phyloP scores from a whole-genome alignment of 2,329 filamentous ascomycete species.

The Curvularia spicifera region DNA sequence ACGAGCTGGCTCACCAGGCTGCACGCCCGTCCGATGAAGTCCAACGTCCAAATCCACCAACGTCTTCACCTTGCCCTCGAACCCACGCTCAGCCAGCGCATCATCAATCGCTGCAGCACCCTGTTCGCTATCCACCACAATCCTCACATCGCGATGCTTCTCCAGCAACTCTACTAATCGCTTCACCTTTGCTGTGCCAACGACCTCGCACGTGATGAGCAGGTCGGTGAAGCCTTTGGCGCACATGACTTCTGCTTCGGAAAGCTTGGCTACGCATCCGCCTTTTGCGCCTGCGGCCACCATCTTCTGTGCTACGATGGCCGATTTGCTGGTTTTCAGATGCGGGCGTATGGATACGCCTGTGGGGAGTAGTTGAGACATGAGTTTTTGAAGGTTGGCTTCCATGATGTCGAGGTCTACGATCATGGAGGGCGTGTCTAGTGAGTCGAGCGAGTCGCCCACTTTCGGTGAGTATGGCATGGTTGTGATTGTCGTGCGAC shows the following conservation, averaged over 20 bases:
- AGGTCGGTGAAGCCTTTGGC: slow-evolving; percentile 57
- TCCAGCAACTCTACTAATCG: slow-evolving; percentile 55
- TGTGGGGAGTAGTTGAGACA: slow-evolving; percentile 55
- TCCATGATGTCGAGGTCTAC: slow-evolving; percentile 62
- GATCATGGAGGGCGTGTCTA: slow-evolving; percentile 64
- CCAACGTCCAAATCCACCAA: slow-evolving; percentile 61
- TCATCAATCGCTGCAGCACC: slow-evolving; percentile 57
- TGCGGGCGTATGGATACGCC: slow-evolving; percentile 58
- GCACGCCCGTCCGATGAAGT: slow-evolving; percentile 58
- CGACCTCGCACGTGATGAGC: slow-evolving; percentile 60
- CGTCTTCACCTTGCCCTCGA: slow-evolving; percentile 50
- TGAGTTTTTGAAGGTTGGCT: slow-evolving; percentile 57
- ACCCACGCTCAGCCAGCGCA: slow-evolving; percentile 48
- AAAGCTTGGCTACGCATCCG: slow-evolving; percentile 61
- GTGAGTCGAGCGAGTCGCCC: slow-evolving; percentile 52
- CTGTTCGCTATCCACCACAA: slow-evolving; percentile 57
- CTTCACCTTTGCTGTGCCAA: slow-evolving; percentile 56
- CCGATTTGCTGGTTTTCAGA: slow-evolving; percentile 62
- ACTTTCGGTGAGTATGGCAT: slow-evolving; percentile 51
- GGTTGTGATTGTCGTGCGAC: slow-evolving; percentile 2
- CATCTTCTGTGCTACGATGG: slow-evolving; percentile 54
- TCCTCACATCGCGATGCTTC: slow-evolving; percentile 50
- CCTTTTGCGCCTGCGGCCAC: slow-evolving; percentile 57
- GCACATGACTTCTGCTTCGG: slow-evolving; percentile 51
- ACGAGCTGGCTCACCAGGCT: slow-evolving; percentile 51